A percentile compares a stretch with the other conserved stretches of the same genome.
These are phyloP conservation scores for Phalaenopsis hybrid DNA, from an alignment of 116 monocot species.

Conservation along the genomic window DNA sequence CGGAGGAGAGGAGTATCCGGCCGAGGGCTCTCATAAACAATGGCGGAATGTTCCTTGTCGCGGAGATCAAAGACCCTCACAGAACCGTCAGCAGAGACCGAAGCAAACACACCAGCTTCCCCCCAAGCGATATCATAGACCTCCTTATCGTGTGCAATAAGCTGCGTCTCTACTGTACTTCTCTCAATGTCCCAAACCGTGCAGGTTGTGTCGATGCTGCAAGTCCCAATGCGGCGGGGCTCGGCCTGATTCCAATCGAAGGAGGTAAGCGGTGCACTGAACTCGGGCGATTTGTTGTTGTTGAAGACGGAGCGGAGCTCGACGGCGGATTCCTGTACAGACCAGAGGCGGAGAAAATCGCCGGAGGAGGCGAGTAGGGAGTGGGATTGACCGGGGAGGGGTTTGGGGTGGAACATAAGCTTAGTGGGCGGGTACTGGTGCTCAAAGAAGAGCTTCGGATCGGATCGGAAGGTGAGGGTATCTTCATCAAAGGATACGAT, in stretches of 20 bases:
- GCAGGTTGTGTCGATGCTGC: slow-evolving; percentile 73
- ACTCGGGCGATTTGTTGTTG: slow-evolving; percentile 50
- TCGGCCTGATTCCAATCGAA: slow-evolving; percentile 79
- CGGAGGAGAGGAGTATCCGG: slow-evolving; percentile 73
- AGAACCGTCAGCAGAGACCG: slow-evolving; percentile 79
- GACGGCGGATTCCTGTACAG: slow-evolving; percentile 18
- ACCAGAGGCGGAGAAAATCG: slow-evolving; percentile 74
- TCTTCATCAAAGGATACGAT: slow-evolving; percentile 58
- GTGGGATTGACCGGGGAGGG: slow-evolving; percentile 11
- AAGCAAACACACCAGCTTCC: slow-evolving; percentile 65
- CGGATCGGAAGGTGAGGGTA: slow-evolving; percentile 26
- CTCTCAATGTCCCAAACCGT: slow-evolving; percentile 69
- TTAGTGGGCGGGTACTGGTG: slow-evolving; percentile 87
- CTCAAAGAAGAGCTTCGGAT: slow-evolving; percentile 57
- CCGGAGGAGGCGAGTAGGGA: slow-evolving; percentile 74
- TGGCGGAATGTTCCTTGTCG: slow-evolving; percentile 80
- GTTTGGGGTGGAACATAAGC: slow-evolving; percentile 65
- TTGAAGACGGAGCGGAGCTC: slow-evolving; percentile 41
- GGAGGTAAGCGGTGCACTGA: slow-evolving; percentile 75
- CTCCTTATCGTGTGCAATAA: slow-evolving; percentile 83
- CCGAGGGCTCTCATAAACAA: slow-evolving; percentile 70
- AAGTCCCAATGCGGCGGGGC: slow-evolving; percentile 57
- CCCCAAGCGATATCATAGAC: slow-evolving; percentile 93
- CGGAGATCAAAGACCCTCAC: slow-evolving; percentile 77
- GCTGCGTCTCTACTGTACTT: slow-evolving; percentile 50